phyloP scores from a whole-genome alignment of 2,329 filamentous ascomycete species.

The Aspergillus sp. region DNA sequence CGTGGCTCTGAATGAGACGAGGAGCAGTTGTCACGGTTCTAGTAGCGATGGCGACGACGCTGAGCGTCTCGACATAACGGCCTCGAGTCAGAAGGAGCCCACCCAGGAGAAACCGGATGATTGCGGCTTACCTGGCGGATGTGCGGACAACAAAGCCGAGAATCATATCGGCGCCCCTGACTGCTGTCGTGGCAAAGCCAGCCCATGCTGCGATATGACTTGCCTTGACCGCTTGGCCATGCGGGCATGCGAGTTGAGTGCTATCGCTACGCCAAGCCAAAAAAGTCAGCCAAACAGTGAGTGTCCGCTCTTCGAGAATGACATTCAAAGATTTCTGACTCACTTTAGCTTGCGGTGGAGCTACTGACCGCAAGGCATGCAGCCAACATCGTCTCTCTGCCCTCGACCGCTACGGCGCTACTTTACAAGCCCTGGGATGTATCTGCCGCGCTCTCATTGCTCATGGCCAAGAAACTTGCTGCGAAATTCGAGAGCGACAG shows the following conservation, averaged over 20 bases:
- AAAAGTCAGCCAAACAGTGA: neutral
- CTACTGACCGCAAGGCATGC: constrained; percentile 35
- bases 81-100: neutral
- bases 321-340: too few relatives aligned
- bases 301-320: too few relatives aligned
- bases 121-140: neutral
- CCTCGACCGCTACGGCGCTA: constrained; percentile 44
- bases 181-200: constrained; percentile 23
- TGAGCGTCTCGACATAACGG: neutral
- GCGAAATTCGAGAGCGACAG: constrained; percentile 22
- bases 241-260: constrained; percentile 34
- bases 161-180: neutral
- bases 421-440: constrained; percentile 52
- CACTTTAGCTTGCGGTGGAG: neutral
- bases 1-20: neutral
- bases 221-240: constrained; percentile 49
- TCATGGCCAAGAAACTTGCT: constrained; percentile 55
- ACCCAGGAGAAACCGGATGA: neutral
- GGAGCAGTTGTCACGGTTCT: neutral
- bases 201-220: constrained; percentile 46
- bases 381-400: constrained; percentile 36
- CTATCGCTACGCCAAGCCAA: neutral
- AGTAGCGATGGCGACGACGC: neutral
- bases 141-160: neutral
- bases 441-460: constrained; percentile 55